phyloP scores from a whole-genome alignment of 2,329 filamentous ascomycete genomes.

The Hypoxylon sp. region DNA sequence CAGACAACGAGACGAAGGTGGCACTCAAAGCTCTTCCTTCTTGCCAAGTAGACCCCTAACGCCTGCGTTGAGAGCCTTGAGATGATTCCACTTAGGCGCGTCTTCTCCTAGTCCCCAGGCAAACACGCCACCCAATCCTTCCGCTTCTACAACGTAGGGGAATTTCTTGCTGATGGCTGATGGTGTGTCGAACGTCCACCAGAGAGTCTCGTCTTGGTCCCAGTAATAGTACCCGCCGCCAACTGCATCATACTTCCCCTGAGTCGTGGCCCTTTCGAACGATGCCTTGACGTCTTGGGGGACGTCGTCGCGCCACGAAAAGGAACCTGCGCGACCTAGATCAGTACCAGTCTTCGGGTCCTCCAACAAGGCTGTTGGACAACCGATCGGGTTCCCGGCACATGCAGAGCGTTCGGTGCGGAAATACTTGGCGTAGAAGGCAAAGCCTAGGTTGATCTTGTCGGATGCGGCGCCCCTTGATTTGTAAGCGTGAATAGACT shows the following conservation, averaged over 20 bases:
- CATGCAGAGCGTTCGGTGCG: constrained; percentile 59
- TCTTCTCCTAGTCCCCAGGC: constrained; percentile 49
- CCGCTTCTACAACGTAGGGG: constrained; percentile 39
- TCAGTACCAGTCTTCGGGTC: constrained; percentile 66
- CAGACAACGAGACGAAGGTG: neutral
- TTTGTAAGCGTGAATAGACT: constrained; percentile 67
- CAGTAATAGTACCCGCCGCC: constrained; percentile 47
- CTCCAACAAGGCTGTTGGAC: constrained; percentile 67
- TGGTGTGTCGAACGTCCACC: constrained; percentile 48
- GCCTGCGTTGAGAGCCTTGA: constrained; percentile 40
- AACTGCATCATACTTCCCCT: constrained; percentile 42
- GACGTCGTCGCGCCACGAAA: constrained; percentile 45
- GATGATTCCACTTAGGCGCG: constrained; percentile 42
- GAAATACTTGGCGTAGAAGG: constrained; percentile 76
- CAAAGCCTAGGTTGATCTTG: constrained; percentile 72
- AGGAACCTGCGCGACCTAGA: constrained; percentile 54
- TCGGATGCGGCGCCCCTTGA: constrained; percentile 61
- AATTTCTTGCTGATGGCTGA: constrained; percentile 43
- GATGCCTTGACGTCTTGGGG: constrained; percentile 42
- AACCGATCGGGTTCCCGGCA: constrained; percentile 60
- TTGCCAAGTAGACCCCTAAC: constrained; percentile 27
- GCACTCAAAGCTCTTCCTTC: constrained; percentile 41
- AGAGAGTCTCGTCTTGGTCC: constrained; percentile 42
- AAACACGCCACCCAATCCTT: constrained; percentile 46
- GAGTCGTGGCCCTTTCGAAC: constrained; percentile 37